A percentile compares a stretch with the other conserved stretches of the same genome.
phyloP scores from a whole-genome alignment of 176 grass and related monocot genomes.

The Ampelocalamus luodianensis region DNA sequence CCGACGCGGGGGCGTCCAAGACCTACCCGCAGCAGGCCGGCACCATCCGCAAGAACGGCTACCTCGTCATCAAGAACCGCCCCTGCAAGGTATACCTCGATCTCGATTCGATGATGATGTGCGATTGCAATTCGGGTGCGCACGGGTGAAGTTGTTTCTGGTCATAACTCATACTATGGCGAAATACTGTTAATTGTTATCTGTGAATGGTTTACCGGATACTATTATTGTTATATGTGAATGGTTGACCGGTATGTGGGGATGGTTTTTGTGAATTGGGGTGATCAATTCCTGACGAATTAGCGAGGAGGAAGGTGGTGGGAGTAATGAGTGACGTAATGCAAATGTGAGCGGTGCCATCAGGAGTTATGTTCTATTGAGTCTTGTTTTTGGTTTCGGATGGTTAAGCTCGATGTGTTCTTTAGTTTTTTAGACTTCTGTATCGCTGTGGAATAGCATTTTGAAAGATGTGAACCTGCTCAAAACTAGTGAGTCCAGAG shows the following conservation, averaged over 20 bases:
- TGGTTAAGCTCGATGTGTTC: not conserved
- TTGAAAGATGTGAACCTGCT: not conserved
- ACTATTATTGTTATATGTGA: not conserved
- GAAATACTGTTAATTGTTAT: not conserved
- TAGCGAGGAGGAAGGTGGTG: not conserved
- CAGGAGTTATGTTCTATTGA: not conserved
- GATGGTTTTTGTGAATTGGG: not conserved
- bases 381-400: not conserved
- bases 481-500: not conserved
- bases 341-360: not conserved
- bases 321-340: too few species aligned
- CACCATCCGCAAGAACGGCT: conserved; percentile 86
- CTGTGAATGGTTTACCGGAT: conserved; percentile 3
- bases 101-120: not conserved
- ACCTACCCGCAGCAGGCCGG: conserved; percentile 95
- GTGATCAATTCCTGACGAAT: not conserved
- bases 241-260: not conserved
- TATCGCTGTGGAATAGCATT: not conserved
- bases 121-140: not conserved
- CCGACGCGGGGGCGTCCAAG: conserved; percentile 89
- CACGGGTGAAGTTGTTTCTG: not conserved
- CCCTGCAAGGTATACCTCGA: conserved; percentile 77
- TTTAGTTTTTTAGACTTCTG: not conserved
- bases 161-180: not conserved
- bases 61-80: conserved; percentile 87